Conservation (phyloP, 164 flowering plant genomes). For the Aristolochia fimbriata region DNA sequence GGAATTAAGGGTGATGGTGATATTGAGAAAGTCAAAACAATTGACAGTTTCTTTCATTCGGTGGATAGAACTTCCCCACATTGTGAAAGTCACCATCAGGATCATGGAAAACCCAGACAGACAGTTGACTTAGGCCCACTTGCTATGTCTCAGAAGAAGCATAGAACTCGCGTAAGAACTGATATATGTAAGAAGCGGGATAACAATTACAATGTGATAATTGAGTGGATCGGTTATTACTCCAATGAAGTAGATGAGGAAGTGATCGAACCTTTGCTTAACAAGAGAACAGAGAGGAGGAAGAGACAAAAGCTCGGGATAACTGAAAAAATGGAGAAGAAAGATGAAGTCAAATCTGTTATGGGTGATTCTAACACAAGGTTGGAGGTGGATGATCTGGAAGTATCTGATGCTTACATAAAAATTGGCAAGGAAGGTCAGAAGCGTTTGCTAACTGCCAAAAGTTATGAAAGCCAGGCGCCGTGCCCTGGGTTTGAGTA, state of each 20-base stretch:
- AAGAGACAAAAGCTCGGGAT: slow-evolving; percentile 3
- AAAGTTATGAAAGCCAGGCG: no score
- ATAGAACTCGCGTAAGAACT: background rate
- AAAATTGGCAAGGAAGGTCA: no score
- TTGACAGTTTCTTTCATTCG: background rate
- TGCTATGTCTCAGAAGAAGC: slow-evolving; percentile 1
- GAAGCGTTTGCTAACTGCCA: no score
- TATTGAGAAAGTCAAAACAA: background rate
- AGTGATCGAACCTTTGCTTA: slow-evolving; percentile 5
- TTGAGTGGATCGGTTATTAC: slow-evolving; percentile 6
- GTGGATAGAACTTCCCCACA: background rate
- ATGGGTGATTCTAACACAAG: no score
- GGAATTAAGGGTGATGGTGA: slow-evolving; percentile 3
- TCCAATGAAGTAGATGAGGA: slow-evolving; percentile 11
- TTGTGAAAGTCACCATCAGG: background rate
- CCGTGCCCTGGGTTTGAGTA: no score
- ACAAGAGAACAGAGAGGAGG: slow-evolving; percentile 10
- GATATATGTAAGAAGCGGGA: background rate
- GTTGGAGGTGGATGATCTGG: no score
- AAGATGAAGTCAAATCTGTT: no score
- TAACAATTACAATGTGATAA: slow-evolving; percentile 6
- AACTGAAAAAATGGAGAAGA: no score
- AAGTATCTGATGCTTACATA: no score
- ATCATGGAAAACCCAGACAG: background rate
- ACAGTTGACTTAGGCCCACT: background rate